phyloP scores from a whole-genome alignment of 192 early-diverging fungal species.

The Entomortierella chlamydospora region DNA sequence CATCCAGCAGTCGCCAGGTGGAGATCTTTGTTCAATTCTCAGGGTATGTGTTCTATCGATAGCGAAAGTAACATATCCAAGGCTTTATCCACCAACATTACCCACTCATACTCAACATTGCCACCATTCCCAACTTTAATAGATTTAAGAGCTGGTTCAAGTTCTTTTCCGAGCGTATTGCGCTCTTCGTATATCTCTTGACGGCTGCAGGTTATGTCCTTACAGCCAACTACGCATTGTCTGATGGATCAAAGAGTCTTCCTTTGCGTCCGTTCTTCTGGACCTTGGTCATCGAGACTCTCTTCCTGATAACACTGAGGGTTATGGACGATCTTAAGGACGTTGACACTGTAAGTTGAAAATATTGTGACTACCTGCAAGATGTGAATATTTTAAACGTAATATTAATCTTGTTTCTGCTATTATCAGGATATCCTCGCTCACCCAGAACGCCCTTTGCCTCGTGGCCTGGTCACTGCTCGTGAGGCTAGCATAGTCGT shows the following conservation, averaged over 20 bases:
- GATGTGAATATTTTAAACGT: not conserved
- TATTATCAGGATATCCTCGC: constrained; percentile 42
- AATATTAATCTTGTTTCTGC: not conserved
- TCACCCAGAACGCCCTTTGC: constrained; percentile 49
- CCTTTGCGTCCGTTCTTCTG: constrained; percentile 36
- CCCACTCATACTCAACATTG: not conserved
- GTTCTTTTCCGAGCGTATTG: constrained; percentile 42
- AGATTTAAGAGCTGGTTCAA: constrained; percentile 50
- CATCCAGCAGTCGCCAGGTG: constrained; percentile 37
- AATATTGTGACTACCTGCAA: too few relatives aligned
- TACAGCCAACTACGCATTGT: constrained; percentile 41
- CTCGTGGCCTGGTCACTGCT: constrained; percentile 42
- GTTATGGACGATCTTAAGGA: constrained; percentile 55
- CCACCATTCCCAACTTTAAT: not conserved
- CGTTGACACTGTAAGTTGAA: constrained; percentile 50
- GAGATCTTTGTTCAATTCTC: constrained; percentile 53
- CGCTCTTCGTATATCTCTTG: constrained; percentile 41
- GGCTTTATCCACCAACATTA: not conserved
- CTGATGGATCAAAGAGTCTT: constrained; percentile 24
- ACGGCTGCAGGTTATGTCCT: constrained; percentile 50
- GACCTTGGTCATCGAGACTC: constrained; percentile 39
- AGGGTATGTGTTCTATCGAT: constrained; percentile 5
- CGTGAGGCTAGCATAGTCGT: constrained; percentile 46
- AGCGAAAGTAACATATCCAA: not conserved
- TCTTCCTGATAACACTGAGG: constrained; percentile 44